Conservation (phyloP, 305 asterid genomes). For the Fraxinus paxiana region DNA sequence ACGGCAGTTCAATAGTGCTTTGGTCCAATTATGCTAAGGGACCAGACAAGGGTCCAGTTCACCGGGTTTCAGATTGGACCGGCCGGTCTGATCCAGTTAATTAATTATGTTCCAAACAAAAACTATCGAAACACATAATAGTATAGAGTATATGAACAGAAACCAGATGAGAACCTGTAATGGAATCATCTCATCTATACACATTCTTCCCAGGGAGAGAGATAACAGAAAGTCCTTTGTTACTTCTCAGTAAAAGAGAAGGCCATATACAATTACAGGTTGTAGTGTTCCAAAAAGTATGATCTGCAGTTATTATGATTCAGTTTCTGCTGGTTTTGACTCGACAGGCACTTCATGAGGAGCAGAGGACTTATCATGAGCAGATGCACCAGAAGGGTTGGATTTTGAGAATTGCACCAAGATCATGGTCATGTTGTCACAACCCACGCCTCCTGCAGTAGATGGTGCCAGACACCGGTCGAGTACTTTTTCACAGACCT, state of each 20-base stretch:
- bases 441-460: constrained; percentile 88
- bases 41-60: background rate
- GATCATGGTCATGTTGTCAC: constrained; percentile 96
- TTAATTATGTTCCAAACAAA: background rate
- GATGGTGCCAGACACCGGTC: constrained; percentile 86
- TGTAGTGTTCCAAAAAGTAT: background rate
- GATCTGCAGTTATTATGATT: constrained; percentile 10
- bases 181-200: constrained; percentile 6
- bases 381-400: constrained; percentile 27
- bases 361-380: constrained; percentile 30
- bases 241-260: background rate
- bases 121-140: background rate
- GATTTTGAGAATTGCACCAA: constrained; percentile 70
- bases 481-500: constrained; percentile 71
- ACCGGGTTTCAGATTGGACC: background rate
- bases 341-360: constrained; percentile 26
- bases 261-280: constrained; percentile 25
- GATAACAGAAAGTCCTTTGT: background rate
- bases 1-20: background rate
- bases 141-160: background rate
- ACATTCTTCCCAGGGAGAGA: background rate
- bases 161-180: background rate
- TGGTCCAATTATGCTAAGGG: background rate
- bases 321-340: constrained; percentile 26
- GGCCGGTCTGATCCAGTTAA: background rate